A percentile compares a stretch with the other conserved stretches of the same genome.
phyloP scores from a whole-genome alignment of 352 stramenopile genomes.

The Phytophthora citrophthora region DNA sequence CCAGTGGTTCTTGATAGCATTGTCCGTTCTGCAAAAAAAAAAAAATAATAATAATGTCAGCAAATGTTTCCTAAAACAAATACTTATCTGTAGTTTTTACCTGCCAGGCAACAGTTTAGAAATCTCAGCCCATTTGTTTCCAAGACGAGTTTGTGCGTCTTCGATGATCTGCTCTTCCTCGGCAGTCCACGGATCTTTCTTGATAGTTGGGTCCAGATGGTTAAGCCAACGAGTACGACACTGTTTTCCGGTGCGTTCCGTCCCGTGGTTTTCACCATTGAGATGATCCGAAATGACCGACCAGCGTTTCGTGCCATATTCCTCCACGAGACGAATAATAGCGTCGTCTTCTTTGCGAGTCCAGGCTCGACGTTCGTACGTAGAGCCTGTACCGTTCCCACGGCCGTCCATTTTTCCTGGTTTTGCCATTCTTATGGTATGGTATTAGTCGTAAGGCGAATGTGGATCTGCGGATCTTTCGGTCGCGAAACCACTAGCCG shows the following conservation, averaged over 20 bases:
- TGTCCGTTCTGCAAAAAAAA: slow-evolving; percentile 67
- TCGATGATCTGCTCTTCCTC: slow-evolving; percentile 93
- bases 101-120: slow-evolving; percentile 95
- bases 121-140: slow-evolving; percentile 99
- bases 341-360: slow-evolving; percentile 87
- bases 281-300: slow-evolving; percentile 89
- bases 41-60: background rate
- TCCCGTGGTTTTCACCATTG: slow-evolving; percentile 86
- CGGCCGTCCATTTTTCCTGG: slow-evolving; percentile 56
- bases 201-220: slow-evolving; percentile 86
- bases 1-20: slow-evolving; percentile 92
- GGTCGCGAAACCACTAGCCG: slow-evolving; percentile 26
- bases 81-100: slow-evolving; percentile 20
- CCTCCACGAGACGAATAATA: slow-evolving; percentile 85
- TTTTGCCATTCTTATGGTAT: slow-evolving; percentile 54
- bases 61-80: background rate
- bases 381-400: slow-evolving; percentile 44
- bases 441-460: slow-evolving; percentile 9
- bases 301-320: slow-evolving; percentile 90
- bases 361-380: slow-evolving; percentile 85
- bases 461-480: slow-evolving; percentile 44
- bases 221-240: slow-evolving; percentile 87
- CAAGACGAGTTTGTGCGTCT: slow-evolving; percentile 88
- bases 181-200: slow-evolving; percentile 87
- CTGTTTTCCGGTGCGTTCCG: slow-evolving; percentile 85